These are phyloP conservation scores for Eucalyptus cloeziana DNA, from an alignment of 345 rosid species.

Conservation along the genomic window DNA sequence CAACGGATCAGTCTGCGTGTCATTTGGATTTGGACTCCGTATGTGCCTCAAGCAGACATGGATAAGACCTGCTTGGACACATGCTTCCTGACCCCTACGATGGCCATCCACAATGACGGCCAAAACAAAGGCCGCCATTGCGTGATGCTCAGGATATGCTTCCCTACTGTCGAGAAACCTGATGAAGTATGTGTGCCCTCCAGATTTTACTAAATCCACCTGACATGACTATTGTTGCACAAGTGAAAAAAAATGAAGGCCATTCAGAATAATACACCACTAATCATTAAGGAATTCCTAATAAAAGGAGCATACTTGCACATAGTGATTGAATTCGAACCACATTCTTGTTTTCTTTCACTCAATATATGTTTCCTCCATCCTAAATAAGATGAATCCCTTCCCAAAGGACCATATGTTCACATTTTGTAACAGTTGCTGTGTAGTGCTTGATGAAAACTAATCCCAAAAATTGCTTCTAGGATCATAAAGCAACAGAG, in stretches of 20 bases:
- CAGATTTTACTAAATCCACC: conserved; percentile 95
- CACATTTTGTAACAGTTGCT: neutral
- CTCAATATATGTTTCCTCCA: neutral
- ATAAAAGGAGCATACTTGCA: neutral
- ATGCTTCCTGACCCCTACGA: conserved; percentile 93
- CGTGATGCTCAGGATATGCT: conserved; percentile 94
- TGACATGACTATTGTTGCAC: conserved; percentile 75
- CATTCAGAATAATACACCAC: neutral
- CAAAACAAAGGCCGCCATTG: conserved; percentile 99
- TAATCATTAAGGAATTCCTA: neutral
- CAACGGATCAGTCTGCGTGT: conserved; percentile 61
- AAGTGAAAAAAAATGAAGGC: neutral
- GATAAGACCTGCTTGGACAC: conserved; percentile 73
- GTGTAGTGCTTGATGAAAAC: neutral
- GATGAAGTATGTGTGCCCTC: conserved; percentile 90
- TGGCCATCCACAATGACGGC: conserved; percentile 98
- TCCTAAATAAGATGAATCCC: neutral
- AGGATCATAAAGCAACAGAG: neutral
- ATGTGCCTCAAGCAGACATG: conserved; percentile 85
- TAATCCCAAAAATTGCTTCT: neutral
- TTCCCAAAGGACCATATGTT: neutral
- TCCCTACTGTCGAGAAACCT: conserved; percentile 89
- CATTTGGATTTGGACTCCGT: conserved; percentile 49
- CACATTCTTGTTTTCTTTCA: neutral
- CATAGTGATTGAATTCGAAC: neutral